Conservation (phyloP, 768 basidiomycete genomes). For the Heimioporus sp. region DNA sequence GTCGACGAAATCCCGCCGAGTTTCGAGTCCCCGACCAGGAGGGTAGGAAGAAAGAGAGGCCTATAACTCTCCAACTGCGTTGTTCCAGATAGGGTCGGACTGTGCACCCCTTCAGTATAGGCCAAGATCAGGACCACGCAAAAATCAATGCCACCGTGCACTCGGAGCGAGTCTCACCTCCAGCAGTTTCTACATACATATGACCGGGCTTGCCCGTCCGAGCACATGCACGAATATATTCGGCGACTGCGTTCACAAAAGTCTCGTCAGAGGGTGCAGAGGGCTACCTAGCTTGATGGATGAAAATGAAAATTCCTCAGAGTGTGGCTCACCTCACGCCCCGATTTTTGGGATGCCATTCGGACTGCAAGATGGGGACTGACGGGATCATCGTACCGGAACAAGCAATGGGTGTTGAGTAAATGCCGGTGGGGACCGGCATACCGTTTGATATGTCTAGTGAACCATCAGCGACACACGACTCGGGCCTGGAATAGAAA, state of each 20-base stretch:
- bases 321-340: slow-evolving; percentile 25
- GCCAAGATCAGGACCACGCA: not conserved
- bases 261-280: slow-evolving; percentile 58
- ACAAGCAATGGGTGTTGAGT: slow-evolving; percentile 70
- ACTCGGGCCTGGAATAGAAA: not conserved
- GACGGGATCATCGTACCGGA: slow-evolving; percentile 83
- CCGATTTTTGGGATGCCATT: slow-evolving; percentile 37
- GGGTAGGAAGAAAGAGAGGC: slow-evolving; percentile 80
- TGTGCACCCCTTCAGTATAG: slow-evolving; percentile 72
- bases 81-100: slow-evolving; percentile 78
- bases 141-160: slow-evolving; percentile 2
- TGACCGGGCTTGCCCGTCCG: slow-evolving; percentile 36
- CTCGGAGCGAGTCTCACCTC: slow-evolving; percentile 61
- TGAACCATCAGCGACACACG: not conserved
- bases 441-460: slow-evolving; percentile 66
- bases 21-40: slow-evolving; percentile 84
- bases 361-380: slow-evolving; percentile 88
- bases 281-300: slow-evolving; percentile 19
- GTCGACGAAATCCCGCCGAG: slow-evolving; percentile 95
- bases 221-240: slow-evolving; percentile 59
- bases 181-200: slow-evolving; percentile 92
- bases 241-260: slow-evolving; percentile 62
- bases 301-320: not conserved
- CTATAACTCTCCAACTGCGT: slow-evolving; percentile 86
- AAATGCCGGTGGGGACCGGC: slow-evolving; percentile 38